These are phyloP conservation scores for Yamagishiella unicocca DNA, from an alignment of 139 green algal species.

Conservation along the genomic window DNA sequence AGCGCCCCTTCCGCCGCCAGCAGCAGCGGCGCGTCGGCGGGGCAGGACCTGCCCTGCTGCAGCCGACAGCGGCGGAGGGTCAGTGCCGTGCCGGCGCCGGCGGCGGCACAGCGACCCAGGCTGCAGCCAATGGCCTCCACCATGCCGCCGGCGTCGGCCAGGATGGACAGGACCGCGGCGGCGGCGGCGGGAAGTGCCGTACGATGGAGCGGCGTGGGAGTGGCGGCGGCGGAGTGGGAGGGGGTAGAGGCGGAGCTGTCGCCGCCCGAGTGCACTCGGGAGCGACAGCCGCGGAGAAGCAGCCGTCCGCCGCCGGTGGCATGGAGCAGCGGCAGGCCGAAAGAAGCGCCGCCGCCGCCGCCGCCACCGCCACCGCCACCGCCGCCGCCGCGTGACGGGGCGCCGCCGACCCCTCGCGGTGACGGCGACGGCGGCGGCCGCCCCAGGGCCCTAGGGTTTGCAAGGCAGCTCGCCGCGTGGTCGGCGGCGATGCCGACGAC, in stretches of 20 bases:
- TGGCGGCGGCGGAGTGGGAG: neutral
- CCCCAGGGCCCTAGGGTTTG: neutral
- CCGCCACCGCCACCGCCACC: neutral
- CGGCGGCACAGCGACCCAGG: conserved; percentile 12
- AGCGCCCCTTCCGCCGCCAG: neutral
- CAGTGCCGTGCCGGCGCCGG: neutral
- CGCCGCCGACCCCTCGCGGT: neutral
- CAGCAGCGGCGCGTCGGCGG: conserved; percentile 14
- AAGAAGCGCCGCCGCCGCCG: neutral
- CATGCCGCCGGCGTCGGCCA: neutral
- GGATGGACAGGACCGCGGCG: neutral
- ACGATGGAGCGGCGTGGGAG: too few relatives aligned
- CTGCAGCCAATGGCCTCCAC: conserved; percentile 29
- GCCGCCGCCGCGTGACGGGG: neutral
- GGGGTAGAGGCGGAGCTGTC: conserved; percentile 69
- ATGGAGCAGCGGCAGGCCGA: conserved; percentile 5
- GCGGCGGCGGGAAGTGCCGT: too few relatives aligned
- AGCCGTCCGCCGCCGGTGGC: neutral
- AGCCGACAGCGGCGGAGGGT: conserved; percentile 7
- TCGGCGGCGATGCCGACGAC: neutral
- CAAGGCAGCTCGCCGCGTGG: too few relatives aligned
- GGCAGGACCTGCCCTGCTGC: neutral
- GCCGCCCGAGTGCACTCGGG: conserved; percentile 57
- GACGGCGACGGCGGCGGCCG: neutral
- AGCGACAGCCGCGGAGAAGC: conserved; percentile 24